Evolutionary conservation across 805 yeast species (phyloP), one percentile per base, ranked within the genome.

Genomic region (Myxozyma nipponensis): DNA sequence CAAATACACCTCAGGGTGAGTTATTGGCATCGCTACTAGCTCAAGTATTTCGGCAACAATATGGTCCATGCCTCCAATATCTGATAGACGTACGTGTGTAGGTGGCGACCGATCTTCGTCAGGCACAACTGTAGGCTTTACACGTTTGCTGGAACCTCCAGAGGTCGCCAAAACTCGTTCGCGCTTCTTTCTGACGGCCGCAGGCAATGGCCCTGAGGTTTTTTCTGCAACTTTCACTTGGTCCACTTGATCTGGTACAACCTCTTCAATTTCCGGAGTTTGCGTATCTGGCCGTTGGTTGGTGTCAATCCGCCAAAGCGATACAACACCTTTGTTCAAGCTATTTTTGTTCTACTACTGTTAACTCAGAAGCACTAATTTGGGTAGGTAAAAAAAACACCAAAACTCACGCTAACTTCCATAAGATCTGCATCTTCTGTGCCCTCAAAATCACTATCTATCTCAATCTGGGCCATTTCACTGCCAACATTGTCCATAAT

Each of bases 31-130:
- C 1, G 95, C 96, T 1, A 93, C 84, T 35, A 89, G 73, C 66
- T 93, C 98, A 83, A 86, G 81, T 19, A 93, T 72, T 66, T 90
- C 93, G 3, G 86, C 77, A 22, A 90, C 81, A n/a, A 90, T 82
- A 48, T 77, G 81, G 57, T 84, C 95, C 69, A 93, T 79, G 1
- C 98, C 98, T 24, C 98, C 98, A 13, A 93, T 70, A 28, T 88
- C 81, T 3, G 84, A 73, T 25, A 93, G 70, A 2, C 83, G 79
- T 0, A 82, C 68, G 1, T 77, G 69, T 19, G 96, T 95, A 15
- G 67, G 62, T 38, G 64, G 64, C 9, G 52, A 52, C 46, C 34
- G 89, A 86, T 13, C 83, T 70, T 69, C 86, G 77, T 62, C 82
- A 84, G 54, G 76, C 76, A 51, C 72, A 10, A 46, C 32, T 15